Evolutionary conservation across 2,329 filamentous ascomycete species (phyloP).

Genomic region (Pseudogymnoascus sp.): DNA sequence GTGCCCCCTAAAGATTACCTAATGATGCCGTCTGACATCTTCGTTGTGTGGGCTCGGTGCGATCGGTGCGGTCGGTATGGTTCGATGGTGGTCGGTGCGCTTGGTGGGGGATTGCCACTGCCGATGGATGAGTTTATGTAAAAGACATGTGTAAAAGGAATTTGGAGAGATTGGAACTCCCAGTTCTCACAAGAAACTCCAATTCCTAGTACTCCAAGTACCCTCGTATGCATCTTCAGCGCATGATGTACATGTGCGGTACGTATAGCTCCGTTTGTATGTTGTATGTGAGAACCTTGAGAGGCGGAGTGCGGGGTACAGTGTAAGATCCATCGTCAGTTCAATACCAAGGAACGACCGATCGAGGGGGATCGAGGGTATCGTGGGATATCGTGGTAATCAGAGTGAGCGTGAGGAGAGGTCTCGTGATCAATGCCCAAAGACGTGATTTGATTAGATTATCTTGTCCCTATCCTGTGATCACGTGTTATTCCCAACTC

Average conservation of each 20-base stretch:
- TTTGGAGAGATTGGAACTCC: background rate
- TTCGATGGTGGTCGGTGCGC: background rate
- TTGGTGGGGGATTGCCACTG: conserved; percentile 1
- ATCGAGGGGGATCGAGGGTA: background rate
- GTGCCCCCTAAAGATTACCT: conserved; percentile 2
- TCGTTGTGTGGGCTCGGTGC: background rate
- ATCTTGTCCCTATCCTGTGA: background rate
- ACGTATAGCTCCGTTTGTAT: background rate
- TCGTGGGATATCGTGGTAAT: background rate
- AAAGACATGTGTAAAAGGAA: background rate
- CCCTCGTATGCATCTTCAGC: background rate
- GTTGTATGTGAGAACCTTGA: background rate
- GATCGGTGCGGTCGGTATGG: background rate
- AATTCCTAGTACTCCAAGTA: background rate
- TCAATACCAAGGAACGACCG: background rate
- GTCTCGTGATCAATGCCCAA: background rate
- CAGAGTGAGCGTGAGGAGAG: background rate
- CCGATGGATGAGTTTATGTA: background rate
- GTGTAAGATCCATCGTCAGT: background rate
- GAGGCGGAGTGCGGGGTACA: background rate
- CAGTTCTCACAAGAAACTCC: background rate
- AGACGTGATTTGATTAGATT: background rate
- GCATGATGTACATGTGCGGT: background rate
- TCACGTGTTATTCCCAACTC: background rate
- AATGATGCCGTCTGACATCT: conserved; percentile 2